Conservation (phyloP, 164 flowering plant genomes). For the Aristolochia fimbriata region DNA sequence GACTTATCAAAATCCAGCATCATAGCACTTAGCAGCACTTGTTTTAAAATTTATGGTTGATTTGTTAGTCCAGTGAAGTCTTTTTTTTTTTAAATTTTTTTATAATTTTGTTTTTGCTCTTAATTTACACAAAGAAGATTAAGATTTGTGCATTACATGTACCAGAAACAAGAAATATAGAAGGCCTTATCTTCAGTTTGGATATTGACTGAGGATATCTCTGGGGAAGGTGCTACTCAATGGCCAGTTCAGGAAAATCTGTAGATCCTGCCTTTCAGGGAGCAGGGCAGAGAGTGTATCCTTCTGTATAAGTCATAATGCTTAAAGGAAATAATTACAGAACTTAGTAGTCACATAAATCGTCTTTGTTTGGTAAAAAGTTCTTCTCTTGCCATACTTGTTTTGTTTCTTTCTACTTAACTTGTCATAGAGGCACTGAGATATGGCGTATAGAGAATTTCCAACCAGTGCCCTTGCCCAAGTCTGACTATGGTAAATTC, state of each 20-base stretch:
- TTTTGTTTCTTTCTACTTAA: conserved; percentile 26
- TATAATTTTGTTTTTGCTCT: too few species aligned
- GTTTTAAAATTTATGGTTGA: too few species aligned
- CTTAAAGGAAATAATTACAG: neutral
- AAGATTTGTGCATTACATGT: too few species aligned
- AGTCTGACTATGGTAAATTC: conserved; percentile 86
- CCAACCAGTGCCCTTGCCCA: conserved; percentile 81
- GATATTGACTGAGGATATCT: neutral
- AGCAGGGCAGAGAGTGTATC: conserved; percentile 86
- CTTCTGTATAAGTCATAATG: conserved; percentile 18
- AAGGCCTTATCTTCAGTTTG: conserved; percentile 4
- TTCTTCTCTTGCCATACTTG: too few species aligned
- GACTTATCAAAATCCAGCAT: too few species aligned
- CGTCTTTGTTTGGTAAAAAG: too few species aligned
- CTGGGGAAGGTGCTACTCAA: conserved; percentile 9
- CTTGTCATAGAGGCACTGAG: conserved; percentile 69
- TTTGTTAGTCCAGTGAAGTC: too few species aligned
- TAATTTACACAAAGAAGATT: too few species aligned
- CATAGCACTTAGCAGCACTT: too few species aligned
- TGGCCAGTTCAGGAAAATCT: conserved; percentile 66
- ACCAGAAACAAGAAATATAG: conserved; percentile 4
- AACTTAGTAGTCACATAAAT: neutral
- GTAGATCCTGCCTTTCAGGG: conserved; percentile 94
- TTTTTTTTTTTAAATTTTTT: too few species aligned
- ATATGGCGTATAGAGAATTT: conserved; percentile 95